Base-by-base conservation (phyloP, 83 land plant genomes). In the Thuja plicata region DNA sequence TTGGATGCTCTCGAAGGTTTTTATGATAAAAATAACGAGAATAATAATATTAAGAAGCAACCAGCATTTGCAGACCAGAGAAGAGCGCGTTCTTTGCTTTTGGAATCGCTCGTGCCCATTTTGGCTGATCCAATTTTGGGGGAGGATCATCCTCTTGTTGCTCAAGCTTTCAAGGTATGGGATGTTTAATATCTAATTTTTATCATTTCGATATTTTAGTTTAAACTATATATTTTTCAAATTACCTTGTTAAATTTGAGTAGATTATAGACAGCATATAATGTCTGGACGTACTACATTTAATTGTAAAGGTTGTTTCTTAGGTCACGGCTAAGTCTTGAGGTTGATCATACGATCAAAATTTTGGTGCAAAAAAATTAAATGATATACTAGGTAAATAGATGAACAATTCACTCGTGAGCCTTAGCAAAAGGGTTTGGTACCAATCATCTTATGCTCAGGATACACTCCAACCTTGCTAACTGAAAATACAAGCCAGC, bases 1-100 rank as follows among this genome's bases (percentile, higher is more conserved):
- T 57, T 98, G 88, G 93, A 94, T 73, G 96, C 98, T 40, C 90
- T 96, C 95, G 94, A 94, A 83, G 95, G 97, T 91, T 88, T 96
- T 94, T 90, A 96, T 93, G 66, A 91, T 88, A 89, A 93, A 92
- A 60, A 91, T 90, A 86, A 87, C 88, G 78, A 89, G 88, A 38
- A 4, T 15, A 40, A 38, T 40, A 79, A 19, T 79, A 54, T 15
- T 34, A 84, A 52, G 55, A 30, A 50, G 34, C 32, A 50, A 17
- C 52, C 13, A 24, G 62, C 85, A n/a, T 35, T 45, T n/a, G 88
- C 54, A 32, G 96, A 96, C 74, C 62, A 89, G 83, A 94, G 95
- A 10, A 93, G 93, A 94, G 97, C 94, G 19, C 92, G 95, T 91
- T 92, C 91, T 32, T 32, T 95, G 93, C 38, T 95, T 2, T 82